Base-by-base conservation (phyloP, 2,329 filamentous ascomycete genomes). In the Epichloe coenophiala region DNA sequence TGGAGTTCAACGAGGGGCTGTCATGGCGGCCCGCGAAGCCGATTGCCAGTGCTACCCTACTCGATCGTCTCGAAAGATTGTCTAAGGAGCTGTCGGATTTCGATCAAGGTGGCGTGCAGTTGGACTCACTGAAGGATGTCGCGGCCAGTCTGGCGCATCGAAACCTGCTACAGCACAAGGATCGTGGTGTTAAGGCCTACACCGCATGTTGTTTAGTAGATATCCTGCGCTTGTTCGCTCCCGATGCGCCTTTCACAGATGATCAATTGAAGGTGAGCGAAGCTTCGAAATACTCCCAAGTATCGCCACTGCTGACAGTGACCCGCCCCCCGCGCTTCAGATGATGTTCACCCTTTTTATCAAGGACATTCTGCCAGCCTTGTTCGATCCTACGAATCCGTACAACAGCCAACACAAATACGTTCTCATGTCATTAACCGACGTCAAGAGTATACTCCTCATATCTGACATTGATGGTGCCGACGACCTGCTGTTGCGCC, bases 381-480 rank as follows among this genome's bases (percentile, higher is more conserved):
- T 97, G 27, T 84, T 88, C 60, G 84, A 95, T 60, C 88, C 90
- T 12, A 83, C 83, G 39, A 85, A 95, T 64, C 83, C 90, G 9
- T 97, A 96, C 73, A 91, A 95, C 67, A 83, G 81, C 55, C 90
- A 97, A 67, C 88, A 98, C 69, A 83, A 93, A 68, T 93, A 94
- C 62, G 86, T 96, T 55, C 75, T 98, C 54, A 81, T 83, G 54
- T 96, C 90, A 17, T 77, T 98, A 33, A 84, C 88, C 51, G 88
- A 95, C 58, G 86, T 95, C 59, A 95, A 97, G 74, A 96, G 89
- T 68, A 88, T 98, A 41, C 79, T 97, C 8, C 80, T 98, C 40
- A 78, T 98, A 57, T 86, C 87, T 54, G 93, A 98, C 59, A 79
- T 97, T 39, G 84, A 89, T 27, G 84, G 86, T 51, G 80, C 87